A percentile compares a stretch with the other conserved stretches of the same genome.
These are phyloP conservation scores for Graphilbum fragrans DNA, from an alignment of 2,329 filamentous ascomycete species.

Conservation along the genomic window DNA sequence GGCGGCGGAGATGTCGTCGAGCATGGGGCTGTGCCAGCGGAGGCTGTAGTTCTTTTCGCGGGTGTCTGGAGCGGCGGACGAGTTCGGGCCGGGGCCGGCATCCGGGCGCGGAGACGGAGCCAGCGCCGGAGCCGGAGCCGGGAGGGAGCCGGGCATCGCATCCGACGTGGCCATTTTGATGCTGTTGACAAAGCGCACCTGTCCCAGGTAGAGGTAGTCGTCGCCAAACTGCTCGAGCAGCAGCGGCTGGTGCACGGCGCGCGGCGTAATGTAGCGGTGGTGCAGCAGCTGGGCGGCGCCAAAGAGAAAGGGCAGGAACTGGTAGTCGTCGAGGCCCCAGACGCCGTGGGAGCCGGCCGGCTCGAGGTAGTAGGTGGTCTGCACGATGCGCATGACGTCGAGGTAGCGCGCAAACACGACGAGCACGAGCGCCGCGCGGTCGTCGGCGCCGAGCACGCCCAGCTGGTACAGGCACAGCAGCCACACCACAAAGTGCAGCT, in stretches of 20 bases:
- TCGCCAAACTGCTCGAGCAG: constrained; percentile 74
- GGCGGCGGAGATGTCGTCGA: constrained; percentile 89
- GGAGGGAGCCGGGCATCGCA: background rate
- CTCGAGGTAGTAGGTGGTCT: constrained; percentile 91
- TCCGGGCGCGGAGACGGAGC: background rate
- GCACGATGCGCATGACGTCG: constrained; percentile 72
- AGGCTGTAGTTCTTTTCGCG: constrained; percentile 70
- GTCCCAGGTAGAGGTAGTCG: constrained; percentile 84
- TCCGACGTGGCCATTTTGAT: constrained; percentile 47
- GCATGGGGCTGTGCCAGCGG: constrained; percentile 95
- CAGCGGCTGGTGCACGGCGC: constrained; percentile 76
- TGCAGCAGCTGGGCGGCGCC: constrained; percentile 81
- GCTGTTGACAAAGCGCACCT: constrained; percentile 87
- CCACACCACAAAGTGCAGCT: constrained; percentile 96
- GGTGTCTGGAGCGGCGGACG: background rate
- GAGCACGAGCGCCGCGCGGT: constrained; percentile 66
- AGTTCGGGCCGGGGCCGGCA: background rate
- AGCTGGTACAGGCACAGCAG: constrained; percentile 86
- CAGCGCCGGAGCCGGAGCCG: background rate
- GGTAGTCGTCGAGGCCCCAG: constrained; percentile 96
- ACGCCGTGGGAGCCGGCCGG: constrained; percentile 95
- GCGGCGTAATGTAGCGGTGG: constrained; percentile 68
- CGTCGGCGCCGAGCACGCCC: constrained; percentile 44
- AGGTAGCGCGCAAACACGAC: constrained; percentile 76
- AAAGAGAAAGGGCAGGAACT: constrained; percentile 91